Conservation (phyloP, 495 filamentous ascomycete species). For the Trichoderma gamsii region DNA sequence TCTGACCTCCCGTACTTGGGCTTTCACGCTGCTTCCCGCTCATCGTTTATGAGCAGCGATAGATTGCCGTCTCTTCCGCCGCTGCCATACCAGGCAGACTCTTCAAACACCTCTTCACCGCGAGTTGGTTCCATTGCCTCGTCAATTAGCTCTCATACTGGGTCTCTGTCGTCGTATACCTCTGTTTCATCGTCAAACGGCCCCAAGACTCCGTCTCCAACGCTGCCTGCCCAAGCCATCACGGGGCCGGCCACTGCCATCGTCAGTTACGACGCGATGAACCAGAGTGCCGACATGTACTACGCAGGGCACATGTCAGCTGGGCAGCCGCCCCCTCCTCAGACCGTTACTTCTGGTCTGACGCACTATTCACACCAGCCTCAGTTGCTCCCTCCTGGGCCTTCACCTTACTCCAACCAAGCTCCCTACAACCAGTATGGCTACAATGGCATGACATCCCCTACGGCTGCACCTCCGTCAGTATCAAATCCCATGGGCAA, state of each 20-base stretch:
- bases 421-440: slow-evolving; percentile 64
- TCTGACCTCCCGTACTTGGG: slow-evolving; percentile 73
- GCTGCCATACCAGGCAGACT: slow-evolving; percentile 54
- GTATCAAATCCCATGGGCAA: slow-evolving; percentile 62
- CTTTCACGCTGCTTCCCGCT: slow-evolving; percentile 59
- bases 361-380: slow-evolving; percentile 73
- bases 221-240: slow-evolving; percentile 35
- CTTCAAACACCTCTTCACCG: slow-evolving; percentile 62
- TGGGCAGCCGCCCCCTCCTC: slow-evolving; percentile 70
- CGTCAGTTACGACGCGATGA: slow-evolving; percentile 69
- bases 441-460: slow-evolving; percentile 75
- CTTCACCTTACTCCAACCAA: slow-evolving; percentile 49
- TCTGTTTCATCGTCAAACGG: slow-evolving; percentile 51
- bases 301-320: slow-evolving; percentile 77
- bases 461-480: slow-evolving; percentile 59
- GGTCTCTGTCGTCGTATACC: slow-evolving; percentile 48
- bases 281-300: slow-evolving; percentile 74
- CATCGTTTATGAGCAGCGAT: slow-evolving; percentile 57
- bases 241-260: slow-evolving; percentile 44
- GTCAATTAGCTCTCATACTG: slow-evolving; percentile 45
- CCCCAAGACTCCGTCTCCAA: slow-evolving; percentile 52
- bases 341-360: slow-evolving; percentile 73
- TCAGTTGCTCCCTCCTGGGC: slow-evolving; percentile 72
- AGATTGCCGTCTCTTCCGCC: slow-evolving; percentile 72
- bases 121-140: slow-evolving; percentile 63